phyloP scores from a whole-genome alignment of 192 early-diverging fungal genomes.

The Backusella liffmaniae region DNA sequence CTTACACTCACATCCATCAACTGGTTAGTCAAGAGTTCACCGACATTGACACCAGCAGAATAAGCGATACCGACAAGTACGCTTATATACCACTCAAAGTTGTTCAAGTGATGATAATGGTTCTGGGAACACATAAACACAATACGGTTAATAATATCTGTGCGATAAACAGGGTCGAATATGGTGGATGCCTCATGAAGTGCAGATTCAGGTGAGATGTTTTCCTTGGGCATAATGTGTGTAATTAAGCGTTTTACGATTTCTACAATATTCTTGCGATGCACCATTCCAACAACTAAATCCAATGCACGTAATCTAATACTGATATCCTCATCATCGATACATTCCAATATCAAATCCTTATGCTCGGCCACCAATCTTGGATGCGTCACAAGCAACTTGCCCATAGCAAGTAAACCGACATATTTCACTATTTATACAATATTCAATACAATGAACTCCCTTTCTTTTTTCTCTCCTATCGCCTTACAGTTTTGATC shows the following conservation, averaged over 20 bases:
- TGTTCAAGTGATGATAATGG: constrained; percentile 78
- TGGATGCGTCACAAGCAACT: constrained; percentile 83
- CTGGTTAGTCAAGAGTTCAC: constrained; percentile 64
- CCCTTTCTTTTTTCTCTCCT: background rate
- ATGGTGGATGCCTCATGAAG: constrained; percentile 37
- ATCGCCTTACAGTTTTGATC: constrained; percentile 85
- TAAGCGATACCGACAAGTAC: constrained; percentile 79
- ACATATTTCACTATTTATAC: constrained; percentile 78
- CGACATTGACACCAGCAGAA: constrained; percentile 75
- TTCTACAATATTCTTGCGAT: constrained; percentile 72
- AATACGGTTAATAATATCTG: constrained; percentile 80
- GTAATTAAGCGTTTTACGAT: constrained; percentile 83
- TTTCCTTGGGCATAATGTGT: constrained; percentile 61
- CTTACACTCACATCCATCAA: constrained; percentile 89
- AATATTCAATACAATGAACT: no score
- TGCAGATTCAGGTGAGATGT: constrained; percentile 24
- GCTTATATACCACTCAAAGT: constrained; percentile 96
- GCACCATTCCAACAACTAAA: constrained; percentile 83
- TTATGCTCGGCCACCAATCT: constrained; percentile 78
- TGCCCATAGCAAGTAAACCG: constrained; percentile 82
- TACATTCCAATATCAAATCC: constrained; percentile 81
- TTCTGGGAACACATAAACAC: constrained; percentile 80
- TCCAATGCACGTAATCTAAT: constrained; percentile 90
- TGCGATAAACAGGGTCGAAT: constrained; percentile 70
- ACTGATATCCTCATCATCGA: constrained; percentile 90